phyloP scores from a whole-genome alignment of 768 basidiomycete species.

The Termitomyces sp. region DNA sequence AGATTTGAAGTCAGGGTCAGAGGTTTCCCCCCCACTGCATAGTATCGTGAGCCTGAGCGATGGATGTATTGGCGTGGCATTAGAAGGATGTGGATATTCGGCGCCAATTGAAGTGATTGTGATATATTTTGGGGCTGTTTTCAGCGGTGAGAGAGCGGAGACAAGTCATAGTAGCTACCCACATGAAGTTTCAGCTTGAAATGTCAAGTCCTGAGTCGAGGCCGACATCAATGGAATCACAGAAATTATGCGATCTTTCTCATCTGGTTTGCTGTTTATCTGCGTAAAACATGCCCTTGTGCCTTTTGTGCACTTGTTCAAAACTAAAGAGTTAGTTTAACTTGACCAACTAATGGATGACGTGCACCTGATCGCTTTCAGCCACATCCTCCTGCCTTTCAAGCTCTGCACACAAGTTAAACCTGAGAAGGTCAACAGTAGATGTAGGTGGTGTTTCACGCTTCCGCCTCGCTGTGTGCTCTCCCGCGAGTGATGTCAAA shows the following conservation, averaged over 20 bases:
- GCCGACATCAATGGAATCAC: conserved; percentile 73
- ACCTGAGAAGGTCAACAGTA: conserved; percentile 55
- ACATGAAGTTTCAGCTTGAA: conserved; percentile 36
- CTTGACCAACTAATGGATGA: conserved; percentile 15
- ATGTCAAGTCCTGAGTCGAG: conserved; percentile 29
- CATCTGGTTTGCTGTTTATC: conserved; percentile 54
- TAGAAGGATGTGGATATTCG: conserved; percentile 52
- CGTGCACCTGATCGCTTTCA: conserved; percentile 65
- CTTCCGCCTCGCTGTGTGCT: conserved; percentile 46
- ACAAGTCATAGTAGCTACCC: conserved; percentile 14
- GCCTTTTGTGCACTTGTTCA: conserved; percentile 57
- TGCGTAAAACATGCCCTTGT: conserved; percentile 75
- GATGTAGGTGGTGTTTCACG: conserved; percentile 63
- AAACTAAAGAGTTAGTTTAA: background rate
- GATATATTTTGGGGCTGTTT: conserved; percentile 51
- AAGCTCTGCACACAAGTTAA: conserved; percentile 69
- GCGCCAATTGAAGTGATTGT: conserved; percentile 56
- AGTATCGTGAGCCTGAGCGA: conserved; percentile 58
- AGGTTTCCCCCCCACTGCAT: conserved; percentile 43
- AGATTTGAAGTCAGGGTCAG: conserved; percentile 50
- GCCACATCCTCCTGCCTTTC: conserved; percentile 39
- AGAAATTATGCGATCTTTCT: conserved; percentile 57
- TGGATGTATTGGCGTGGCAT: conserved; percentile 46
- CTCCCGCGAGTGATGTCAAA: conserved; percentile 51
- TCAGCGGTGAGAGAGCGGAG: conserved; percentile 11